Evolutionary conservation across 768 basidiomycete genomes (phyloP).

Genomic region (Lactarius pseudohatsudake): DNA sequence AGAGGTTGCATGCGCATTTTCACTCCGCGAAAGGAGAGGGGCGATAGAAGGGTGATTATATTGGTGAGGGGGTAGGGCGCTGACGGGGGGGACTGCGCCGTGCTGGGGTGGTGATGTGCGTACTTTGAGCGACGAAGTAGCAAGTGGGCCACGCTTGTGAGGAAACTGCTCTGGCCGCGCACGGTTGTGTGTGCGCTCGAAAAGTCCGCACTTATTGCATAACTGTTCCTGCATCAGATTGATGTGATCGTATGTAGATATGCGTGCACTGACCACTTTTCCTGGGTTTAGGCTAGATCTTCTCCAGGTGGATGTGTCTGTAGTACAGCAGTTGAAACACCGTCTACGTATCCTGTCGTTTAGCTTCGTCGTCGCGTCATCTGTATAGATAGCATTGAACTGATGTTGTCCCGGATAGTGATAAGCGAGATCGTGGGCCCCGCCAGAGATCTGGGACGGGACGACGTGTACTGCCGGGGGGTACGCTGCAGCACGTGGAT

Average conservation of each 20-base stretch:
- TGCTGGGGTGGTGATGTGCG: slow-evolving; percentile 35
- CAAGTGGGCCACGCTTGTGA: slow-evolving; percentile 71
- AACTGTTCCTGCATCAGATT: slow-evolving; percentile 35
- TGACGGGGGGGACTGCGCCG: slow-evolving; percentile 47
- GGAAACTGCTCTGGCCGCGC: slow-evolving; percentile 80
- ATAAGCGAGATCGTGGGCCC: slow-evolving; percentile 34
- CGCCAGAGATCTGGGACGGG: slow-evolving; percentile 29
- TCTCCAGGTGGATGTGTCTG: slow-evolving; percentile 82
- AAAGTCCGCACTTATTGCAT: slow-evolving; percentile 70
- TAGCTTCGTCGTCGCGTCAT: slow-evolving; percentile 79
- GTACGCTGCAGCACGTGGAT: slow-evolving; percentile 25
- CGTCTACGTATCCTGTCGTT: slow-evolving; percentile 72
- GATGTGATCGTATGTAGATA: not conserved
- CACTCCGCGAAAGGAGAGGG: slow-evolving; percentile 43
- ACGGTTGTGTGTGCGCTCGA: slow-evolving; percentile 77
- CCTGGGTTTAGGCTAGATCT: slow-evolving; percentile 75
- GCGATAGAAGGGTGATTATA: slow-evolving; percentile 56
- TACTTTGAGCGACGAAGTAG: slow-evolving; percentile 48
- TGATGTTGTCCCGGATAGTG: slow-evolving; percentile 42
- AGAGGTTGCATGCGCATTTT: slow-evolving; percentile 24
- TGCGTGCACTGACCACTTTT: slow-evolving; percentile 55
- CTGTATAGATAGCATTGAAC: slow-evolving; percentile 54
- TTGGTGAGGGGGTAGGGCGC: slow-evolving; percentile 48
- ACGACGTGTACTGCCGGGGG: slow-evolving; percentile 32
- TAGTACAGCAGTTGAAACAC: slow-evolving; percentile 85